A percentile compares a stretch with the other conserved stretches of the same genome.
These are phyloP conservation scores for Glaciozyma antarctica DNA, from an alignment of 768 basidiomycete genomes.

Conservation along the genomic window DNA sequence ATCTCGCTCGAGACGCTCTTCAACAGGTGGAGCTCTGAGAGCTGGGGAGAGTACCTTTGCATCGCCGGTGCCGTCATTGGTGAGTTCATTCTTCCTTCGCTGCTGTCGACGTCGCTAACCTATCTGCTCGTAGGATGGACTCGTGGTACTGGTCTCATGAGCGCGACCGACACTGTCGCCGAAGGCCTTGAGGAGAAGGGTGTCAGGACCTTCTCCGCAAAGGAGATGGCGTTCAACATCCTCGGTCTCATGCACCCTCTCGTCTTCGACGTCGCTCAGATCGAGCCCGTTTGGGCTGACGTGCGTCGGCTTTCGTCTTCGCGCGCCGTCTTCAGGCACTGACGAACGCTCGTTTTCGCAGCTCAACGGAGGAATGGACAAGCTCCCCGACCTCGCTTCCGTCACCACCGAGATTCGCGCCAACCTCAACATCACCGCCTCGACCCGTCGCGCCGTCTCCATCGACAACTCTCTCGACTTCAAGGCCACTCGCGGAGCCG, in stretches of 20 bases:
- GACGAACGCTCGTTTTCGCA: constrained; percentile 37
- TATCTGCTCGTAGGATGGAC: constrained; percentile 60
- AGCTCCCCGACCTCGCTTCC: constrained; percentile 85
- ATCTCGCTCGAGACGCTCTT: constrained; percentile 95
- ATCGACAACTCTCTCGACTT: constrained; percentile 94
- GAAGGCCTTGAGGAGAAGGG: constrained; percentile 86
- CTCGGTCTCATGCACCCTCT: constrained; percentile 98
- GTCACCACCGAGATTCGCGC: constrained; percentile 77
- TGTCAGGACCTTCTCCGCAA: constrained; percentile 95
- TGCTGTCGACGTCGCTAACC: constrained; percentile 4
- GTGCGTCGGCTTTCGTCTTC: constrained; percentile 8
- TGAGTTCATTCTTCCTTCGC: constrained; percentile 41
- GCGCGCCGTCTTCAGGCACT: background rate
- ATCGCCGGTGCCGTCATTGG: constrained; percentile 97
- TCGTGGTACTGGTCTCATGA: constrained; percentile 95
- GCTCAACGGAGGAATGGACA: constrained; percentile 96
- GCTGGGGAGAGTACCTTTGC: constrained; percentile 98
- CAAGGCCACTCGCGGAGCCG: constrained; percentile 76
- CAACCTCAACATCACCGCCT: constrained; percentile 72
- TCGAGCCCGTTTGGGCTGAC: constrained; percentile 97
- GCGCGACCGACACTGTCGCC: constrained; percentile 84
- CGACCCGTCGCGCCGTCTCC: constrained; percentile 83
- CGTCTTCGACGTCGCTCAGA: constrained; percentile 97
- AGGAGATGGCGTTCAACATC: constrained; percentile 99
- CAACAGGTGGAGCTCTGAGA: constrained; percentile 95